Evolutionary conservation across 306 rosid genomes (phyloP).

Genomic region (Glycine tomentella): DNA sequence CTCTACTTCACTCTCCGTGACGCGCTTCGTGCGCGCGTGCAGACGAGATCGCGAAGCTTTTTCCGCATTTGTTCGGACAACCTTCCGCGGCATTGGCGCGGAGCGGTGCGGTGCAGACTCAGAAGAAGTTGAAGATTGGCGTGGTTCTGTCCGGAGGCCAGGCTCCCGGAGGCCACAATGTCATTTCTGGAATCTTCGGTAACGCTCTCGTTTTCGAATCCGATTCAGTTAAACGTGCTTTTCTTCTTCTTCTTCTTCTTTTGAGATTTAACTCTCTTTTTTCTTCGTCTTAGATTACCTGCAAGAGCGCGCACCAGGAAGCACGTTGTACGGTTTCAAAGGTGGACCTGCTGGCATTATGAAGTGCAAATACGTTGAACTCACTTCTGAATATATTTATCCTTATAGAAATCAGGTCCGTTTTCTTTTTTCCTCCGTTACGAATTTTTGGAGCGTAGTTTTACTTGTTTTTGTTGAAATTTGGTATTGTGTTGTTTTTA

Average conservation of each 20-base stretch:
- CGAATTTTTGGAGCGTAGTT: constrained; percentile 15
- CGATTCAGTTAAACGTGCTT: not conserved
- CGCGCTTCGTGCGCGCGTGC: not conserved
- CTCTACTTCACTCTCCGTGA: not conserved
- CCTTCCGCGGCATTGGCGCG: constrained; percentile 78
- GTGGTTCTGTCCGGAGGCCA: constrained; percentile 98
- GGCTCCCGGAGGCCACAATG: constrained; percentile 99
- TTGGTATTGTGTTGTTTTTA: not conserved
- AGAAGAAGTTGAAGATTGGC: constrained; percentile 81
- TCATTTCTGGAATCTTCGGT: constrained; percentile 93
- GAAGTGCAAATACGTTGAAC: constrained; percentile 87
- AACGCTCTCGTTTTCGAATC: not conserved
- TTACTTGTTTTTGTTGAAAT: not conserved
- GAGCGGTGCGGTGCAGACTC: constrained; percentile 43
- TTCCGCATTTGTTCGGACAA: constrained; percentile 87
- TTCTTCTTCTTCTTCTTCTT: not conserved
- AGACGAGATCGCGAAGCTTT: constrained; percentile 95
- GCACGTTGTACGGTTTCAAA: constrained; percentile 87
- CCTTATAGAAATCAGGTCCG: constrained; percentile 93
- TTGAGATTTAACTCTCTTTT: not conserved
- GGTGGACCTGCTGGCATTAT: constrained; percentile 99
- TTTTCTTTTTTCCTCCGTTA: not conserved
- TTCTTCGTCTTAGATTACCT: constrained; percentile 68
- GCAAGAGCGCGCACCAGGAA: constrained; percentile 80
- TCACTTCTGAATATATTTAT: constrained; percentile 75